Evolutionary conservation across 2,329 filamentous ascomycete genomes (phyloP), one percentile per base, ranked within the genome.

Genomic region (Macrophomina pseudophaseolina): DNA sequence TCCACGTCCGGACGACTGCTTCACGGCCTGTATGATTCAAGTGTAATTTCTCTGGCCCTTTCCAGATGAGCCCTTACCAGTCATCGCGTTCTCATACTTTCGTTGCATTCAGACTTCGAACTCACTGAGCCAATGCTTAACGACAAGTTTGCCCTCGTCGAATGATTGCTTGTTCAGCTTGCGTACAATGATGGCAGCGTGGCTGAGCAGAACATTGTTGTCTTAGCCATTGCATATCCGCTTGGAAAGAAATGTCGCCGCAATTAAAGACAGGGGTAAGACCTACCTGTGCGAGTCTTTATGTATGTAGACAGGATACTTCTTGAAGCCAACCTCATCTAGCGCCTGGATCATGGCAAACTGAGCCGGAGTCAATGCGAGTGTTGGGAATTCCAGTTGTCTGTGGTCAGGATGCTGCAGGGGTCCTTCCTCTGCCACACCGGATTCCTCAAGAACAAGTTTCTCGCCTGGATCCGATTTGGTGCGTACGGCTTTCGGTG

Each of bases 171-270:
- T 89, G 32, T 28, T 49, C 46, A 90, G 78, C 69, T 83, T 87
- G 44, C 94, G 86, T 42, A 96, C 89, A 69, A 98, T 92, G 56
- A 98, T 97, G 3, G 94, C 94, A 0, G 94, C 94, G 78, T 98
- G 94, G 68, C 87, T 92, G 75, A 97, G 8, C 3, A 46, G 28
- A 46, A 56, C 35, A 33, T 9, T 4, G n/a, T 4, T 46, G 6
- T 6, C 7, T 59, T 33, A 59, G 54, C 28, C 8, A 7, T 59
- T 23, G 12, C 7, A 92, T 16, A 14, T 38, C 28, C 32, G 35
- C 35, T 38, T 7, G 35, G 35, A 52, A 6, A 7, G 28, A 42
- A 49, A 14, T 38, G 12, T 7, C n/a, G n/a, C 9, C 5, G 1
- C 5, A 32, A n/a, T 35, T 11, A 2, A 49, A 12, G 14, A 51